These are phyloP conservation scores for Anethum foeniculum DNA, from an alignment of 140 eudicot genomes.

Conservation along the genomic window DNA sequence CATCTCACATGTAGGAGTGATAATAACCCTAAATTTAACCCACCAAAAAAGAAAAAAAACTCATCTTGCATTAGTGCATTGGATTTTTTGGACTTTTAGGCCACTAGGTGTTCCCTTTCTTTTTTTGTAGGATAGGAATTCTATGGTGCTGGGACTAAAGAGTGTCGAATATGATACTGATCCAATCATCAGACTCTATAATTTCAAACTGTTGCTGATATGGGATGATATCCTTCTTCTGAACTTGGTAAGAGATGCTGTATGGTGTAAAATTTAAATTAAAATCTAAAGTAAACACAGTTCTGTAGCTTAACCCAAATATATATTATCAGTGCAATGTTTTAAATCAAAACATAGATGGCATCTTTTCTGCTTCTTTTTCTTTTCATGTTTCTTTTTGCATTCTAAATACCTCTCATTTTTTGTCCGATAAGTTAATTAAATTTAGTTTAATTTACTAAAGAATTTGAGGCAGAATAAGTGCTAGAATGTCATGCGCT, in stretches of 20 bases:
- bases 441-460: no score
- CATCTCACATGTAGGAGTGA: not conserved
- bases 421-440: no score
- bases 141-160: not conserved
- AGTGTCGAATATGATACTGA: not conserved
- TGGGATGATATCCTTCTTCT: not conserved
- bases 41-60: slow-evolving; percentile 21
- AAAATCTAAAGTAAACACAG: not conserved
- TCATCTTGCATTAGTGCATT: slow-evolving; percentile 11
- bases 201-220: not conserved
- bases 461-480: no score
- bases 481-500: no score
- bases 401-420: no score
- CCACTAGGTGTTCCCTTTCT: slow-evolving; percentile 34
- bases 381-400: no score
- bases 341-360: no score
- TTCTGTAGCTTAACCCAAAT: not conserved
- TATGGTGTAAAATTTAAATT: no score
- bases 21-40: not conserved
- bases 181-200: not conserved
- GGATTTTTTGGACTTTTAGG: slow-evolving; percentile 26
- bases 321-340: no score
- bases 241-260: not conserved
- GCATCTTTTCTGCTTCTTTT: no score
- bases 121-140: slow-evolving; percentile 26